Base-by-base conservation (phyloP, 139 green algal species). In the Chlamydomonas schloesseri region DNA sequence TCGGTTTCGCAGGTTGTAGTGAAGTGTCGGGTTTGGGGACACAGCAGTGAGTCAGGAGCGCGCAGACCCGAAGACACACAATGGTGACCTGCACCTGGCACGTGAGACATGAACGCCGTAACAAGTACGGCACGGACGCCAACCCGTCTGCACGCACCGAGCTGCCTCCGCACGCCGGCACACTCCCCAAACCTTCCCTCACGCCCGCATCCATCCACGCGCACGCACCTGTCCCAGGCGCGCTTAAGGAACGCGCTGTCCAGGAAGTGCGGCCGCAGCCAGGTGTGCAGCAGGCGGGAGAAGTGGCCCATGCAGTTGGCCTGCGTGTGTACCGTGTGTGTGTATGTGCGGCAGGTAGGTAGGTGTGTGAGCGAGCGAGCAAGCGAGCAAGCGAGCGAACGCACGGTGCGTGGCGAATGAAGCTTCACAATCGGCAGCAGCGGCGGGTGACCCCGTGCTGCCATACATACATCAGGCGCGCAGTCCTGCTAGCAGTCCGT, bases 181-280 rank as follows among this genome's bases (percentile, higher is more conserved):
- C n/a, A n/a, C n/a, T n/a, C n/a, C n/a, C 62, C 62, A 5, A 69
- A 11, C 62, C 11, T 18, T n/a, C 18, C 62, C 10, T 14, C 13
- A 69, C 62, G 20, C 26, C 10, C 14, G 2, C 21, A 26, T 26
- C 13, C 6, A 64, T 23, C 55, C 55, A 64, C 21, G 33, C 33
- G 72, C 55, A 64, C 21, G 33, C 33, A 82, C 75, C 77, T 73
- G 55, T n/a, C 29, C 46, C 57, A 29, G 0, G 77, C 77, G 28
- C 14, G 62, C 8, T 37, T 33, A 21, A 73, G 42, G 36, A 83
- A 83, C 62, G 2, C 46, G 11, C 6, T 6, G 62, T 83, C 60
- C 26, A 83, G 60, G 77, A 83, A 83, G 23, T 73, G 77, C 8
- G 77, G 77, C 31, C 77, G 77, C 58, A 83, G 60, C 77, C 77